Base-by-base conservation (phyloP, 306 rosid species). In the Datisca glomerata region DNA sequence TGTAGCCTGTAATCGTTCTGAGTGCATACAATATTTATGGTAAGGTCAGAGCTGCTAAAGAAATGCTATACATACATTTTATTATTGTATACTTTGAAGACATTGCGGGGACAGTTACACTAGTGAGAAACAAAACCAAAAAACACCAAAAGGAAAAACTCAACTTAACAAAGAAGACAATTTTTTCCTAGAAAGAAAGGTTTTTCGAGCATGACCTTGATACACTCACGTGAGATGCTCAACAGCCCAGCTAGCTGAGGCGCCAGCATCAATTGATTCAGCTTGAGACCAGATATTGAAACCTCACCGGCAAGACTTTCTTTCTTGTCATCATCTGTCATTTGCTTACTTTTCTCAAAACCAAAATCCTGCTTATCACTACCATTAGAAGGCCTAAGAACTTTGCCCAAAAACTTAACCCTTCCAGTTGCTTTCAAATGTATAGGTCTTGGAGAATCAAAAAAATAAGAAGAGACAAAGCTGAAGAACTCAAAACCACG, bases 181-280 rank as follows among this genome's bases (percentile, higher is more conserved):
- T 12, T 20, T 32, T 13, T 49, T 11, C 10, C 21, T 21, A 45
- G 50, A 42, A 35, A n/a, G 47, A 40, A 49, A 47, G 42, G 14
- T 41, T 23, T 41, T 36, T 37, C 51, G 49, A 49, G 21, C 49
- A 28, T 50, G 58, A 83, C 97, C 93, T 89, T 83, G 76, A 89
- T 60, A 60, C 33, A 34, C 53, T 74, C 68, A 0, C 62, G 66
- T 49, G 95, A 76, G 60, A 80, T 45, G 56, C 75, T 80, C 66
- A 89, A 61, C 29, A 44, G 45, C 38, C 97, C 97, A 41, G 73
- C 73, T 56, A 83, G 50, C 51, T 83, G 85, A 67, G 95, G 93
- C 15, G 87, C 95, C 63, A 89, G 80, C 79, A 74, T 70, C 66
- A 89, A 63, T 58, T 89, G 97, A 60, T 89, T 83, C 67, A 89